Conservation (phyloP, 2,329 filamentous ascomycete genomes). For the Corinectria fuckeliana region DNA sequence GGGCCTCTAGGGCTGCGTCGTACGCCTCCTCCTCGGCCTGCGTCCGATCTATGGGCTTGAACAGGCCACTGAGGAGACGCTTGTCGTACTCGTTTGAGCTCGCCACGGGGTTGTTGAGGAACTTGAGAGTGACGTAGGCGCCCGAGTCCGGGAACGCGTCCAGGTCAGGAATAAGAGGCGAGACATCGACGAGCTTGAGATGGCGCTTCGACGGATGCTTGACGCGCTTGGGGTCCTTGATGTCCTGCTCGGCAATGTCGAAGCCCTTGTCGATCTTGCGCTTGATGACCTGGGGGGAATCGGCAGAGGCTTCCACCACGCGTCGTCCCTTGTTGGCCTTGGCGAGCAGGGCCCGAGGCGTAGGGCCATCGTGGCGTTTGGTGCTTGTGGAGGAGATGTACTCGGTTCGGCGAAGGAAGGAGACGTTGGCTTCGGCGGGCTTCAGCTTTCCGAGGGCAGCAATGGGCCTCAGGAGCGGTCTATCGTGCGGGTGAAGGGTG, state of each 20-base stretch:
- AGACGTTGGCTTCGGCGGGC: slow-evolving; percentile 77
- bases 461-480: slow-evolving; percentile 81
- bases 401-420: slow-evolving; percentile 94
- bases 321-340: slow-evolving; percentile 44
- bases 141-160: slow-evolving; percentile 74
- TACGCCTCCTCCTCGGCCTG: slow-evolving; percentile 61
- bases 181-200: slow-evolving; percentile 64
- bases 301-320: slow-evolving; percentile 65
- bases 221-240: slow-evolving; percentile 60
- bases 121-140: slow-evolving; percentile 74
- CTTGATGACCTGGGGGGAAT: slow-evolving; percentile 70
- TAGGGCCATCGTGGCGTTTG: slow-evolving; percentile 57
- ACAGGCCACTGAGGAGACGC: slow-evolving; percentile 66
- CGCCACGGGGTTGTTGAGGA: slow-evolving; percentile 68
- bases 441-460: slow-evolving; percentile 86
- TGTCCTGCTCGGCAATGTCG: slow-evolving; percentile 57
- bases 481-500: slow-evolving; percentile 81
- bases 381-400: slow-evolving; percentile 76
- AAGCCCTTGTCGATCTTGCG: slow-evolving; percentile 71
- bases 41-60: slow-evolving; percentile 64
- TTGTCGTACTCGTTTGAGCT: slow-evolving; percentile 60
- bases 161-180: slow-evolving; percentile 68
- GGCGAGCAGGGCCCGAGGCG: slow-evolving; percentile 47
- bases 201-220: slow-evolving; percentile 65
- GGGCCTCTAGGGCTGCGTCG: slow-evolving; percentile 57